Percentiles rank a stretch among this genome's conserved stretches.
Evolutionary conservation across 768 basidiomycete genomes (phyloP).

Genomic region (Phylloporus scabripes): DNA sequence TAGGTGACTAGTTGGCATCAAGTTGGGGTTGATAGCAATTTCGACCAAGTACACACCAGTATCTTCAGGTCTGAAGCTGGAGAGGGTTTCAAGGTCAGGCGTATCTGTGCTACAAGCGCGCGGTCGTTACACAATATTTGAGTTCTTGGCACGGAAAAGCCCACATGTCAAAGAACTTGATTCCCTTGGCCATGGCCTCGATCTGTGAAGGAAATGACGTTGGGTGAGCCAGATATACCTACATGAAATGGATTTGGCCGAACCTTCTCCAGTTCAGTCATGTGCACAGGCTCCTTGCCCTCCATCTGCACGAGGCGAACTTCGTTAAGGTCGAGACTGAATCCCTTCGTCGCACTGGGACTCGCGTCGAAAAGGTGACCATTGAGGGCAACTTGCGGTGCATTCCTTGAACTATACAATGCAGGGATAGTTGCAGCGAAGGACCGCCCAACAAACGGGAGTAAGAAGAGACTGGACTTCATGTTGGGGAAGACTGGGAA

Average conservation of each 20-base stretch:
- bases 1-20: conserved; percentile 40
- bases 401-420: conserved; percentile 1
- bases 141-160: conserved; percentile 11
- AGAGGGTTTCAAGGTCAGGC: conserved; percentile 47
- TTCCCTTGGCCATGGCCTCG: conserved; percentile 65
- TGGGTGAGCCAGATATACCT: neutral
- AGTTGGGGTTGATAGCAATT: neutral
- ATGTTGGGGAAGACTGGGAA: neutral
- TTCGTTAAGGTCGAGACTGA: conserved; percentile 66
- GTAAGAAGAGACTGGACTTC: conserved; percentile 13
- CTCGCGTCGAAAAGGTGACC: conserved; percentile 24
- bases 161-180: conserved; percentile 87
- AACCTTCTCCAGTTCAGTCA: conserved; percentile 90
- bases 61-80: conserved; percentile 32
- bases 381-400: conserved; percentile 22
- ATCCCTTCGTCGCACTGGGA: conserved; percentile 37
- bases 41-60: conserved; percentile 32
- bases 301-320: conserved; percentile 73
- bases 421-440: conserved; percentile 17
- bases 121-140: conserved; percentile 1
- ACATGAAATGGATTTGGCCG: neutral
- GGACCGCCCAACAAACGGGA: conserved; percentile 17
- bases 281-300: conserved; percentile 65
- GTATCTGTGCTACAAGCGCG: conserved; percentile 60
- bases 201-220: conserved; percentile 42